Base-by-base conservation (phyloP, 2,329 filamentous ascomycete species). In the Albophoma yamanashiensis region DNA sequence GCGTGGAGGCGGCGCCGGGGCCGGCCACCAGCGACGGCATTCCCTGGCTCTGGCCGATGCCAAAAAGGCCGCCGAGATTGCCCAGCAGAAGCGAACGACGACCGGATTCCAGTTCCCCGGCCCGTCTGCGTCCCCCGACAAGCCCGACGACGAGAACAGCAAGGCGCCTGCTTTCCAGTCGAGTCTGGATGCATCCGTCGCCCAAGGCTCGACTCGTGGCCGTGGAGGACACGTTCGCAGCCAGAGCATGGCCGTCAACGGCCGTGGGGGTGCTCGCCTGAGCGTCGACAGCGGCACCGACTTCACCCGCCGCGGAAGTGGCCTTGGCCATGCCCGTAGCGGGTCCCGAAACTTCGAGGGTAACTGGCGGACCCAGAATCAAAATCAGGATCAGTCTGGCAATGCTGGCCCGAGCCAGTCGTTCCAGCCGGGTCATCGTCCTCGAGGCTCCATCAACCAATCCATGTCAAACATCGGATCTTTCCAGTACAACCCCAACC, bases 41-140 rank as follows among this genome's bases (percentile, higher is more conserved):
- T 99, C 94, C 25, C 81, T 99, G 64, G 94, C 92, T 64, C 80
- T 99, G 64, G 91, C 92, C 43, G 94, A 99, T 75, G 94, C 94
- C 57, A 97, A 96, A 78, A 97, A 97, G 79, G 94, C 94, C 56
- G 94, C 94, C 60, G 94, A 99, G 74, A 78, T 96, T 64, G 94
- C 94, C 56, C 94, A 99, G 77, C 93, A 96, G 80, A 97, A 97
- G 78, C 84, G 92, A 74, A 96, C 93, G 59, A 92, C 92, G 63
- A 92, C 90, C 64, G 92, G 87, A 61, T 99, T 97, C 76, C 92
- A 96, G 72, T 99, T 99, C 73, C 93, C 94, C 20, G 85, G 88
- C 58, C 89, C 92, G 57, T 84, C 83, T 56, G 82, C 87, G 64
- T 79, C 83, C 58, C 82, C 84, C 64, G 85, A 86, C 65, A 84